A percentile compares a stretch with the other conserved stretches of the same genome.
Conservation (phyloP, 805 yeast genomes). For the Metschnikowia kunwiensis region DNA sequence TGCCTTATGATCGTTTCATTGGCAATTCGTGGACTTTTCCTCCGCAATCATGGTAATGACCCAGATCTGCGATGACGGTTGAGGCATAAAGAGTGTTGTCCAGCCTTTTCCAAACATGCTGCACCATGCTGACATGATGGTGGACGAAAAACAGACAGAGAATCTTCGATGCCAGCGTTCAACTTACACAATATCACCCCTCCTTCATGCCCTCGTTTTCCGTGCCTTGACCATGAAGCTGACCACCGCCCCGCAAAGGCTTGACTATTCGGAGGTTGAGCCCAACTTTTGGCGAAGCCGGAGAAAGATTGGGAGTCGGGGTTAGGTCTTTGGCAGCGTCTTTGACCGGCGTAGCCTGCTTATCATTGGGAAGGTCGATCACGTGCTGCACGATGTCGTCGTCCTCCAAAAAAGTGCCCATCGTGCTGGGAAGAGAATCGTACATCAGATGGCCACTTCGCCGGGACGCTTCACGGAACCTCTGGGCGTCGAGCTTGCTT, state of each 20-base stretch:
- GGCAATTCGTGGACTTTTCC: too few relatives aligned
- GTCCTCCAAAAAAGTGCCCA: conserved; percentile 7
- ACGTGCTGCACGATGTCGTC: conserved; percentile 2
- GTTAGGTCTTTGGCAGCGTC: conserved; percentile 1
- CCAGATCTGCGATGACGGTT: too few relatives aligned
- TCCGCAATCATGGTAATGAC: too few relatives aligned
- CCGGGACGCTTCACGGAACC: conserved; percentile 13
- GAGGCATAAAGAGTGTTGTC: too few relatives aligned
- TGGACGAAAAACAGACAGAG: too few relatives aligned
- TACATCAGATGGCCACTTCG: conserved; percentile 8
- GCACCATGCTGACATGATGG: too few relatives aligned
- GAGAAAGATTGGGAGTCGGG: conserved; percentile 11
- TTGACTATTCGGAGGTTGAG: conserved; percentile 58
- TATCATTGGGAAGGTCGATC: not conserved
- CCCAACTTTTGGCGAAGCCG: conserved; percentile 41
- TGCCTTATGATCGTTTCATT: too few relatives aligned
- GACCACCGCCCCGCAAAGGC: conserved; percentile 54
- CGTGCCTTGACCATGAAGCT: too few relatives aligned
- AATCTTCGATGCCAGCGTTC: too few relatives aligned
- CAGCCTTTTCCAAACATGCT: too few relatives aligned
- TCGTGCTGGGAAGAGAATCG: conserved; percentile 6
- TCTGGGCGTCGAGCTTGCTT: conserved; percentile 17
- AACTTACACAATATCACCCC: too few relatives aligned
- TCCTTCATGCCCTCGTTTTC: too few relatives aligned
- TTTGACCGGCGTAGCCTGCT: conserved; percentile 1